These are phyloP conservation scores for Taphrina confusa DNA, from an alignment of 1,139 yeast genomes.

Conservation along the genomic window DNA sequence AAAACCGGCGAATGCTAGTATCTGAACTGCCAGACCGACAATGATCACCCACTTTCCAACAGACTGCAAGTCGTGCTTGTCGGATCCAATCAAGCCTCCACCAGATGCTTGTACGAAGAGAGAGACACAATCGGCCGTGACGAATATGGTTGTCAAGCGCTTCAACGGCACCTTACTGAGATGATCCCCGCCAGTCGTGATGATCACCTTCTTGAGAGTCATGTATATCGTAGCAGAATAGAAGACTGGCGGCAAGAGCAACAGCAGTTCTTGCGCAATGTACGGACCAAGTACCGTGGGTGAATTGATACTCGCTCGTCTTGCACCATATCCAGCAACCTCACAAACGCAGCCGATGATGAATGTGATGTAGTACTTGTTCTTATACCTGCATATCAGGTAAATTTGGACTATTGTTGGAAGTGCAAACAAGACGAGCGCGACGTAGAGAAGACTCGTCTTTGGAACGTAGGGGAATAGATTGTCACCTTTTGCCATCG, in stretches of 20 bases:
- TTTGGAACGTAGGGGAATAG: too few relatives aligned
- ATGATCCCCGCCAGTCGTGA: conserved; percentile 44
- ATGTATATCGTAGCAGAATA: conserved; percentile 54
- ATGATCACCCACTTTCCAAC: conserved; percentile 41
- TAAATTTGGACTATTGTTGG: too few relatives aligned
- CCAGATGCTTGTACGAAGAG: conserved; percentile 53
- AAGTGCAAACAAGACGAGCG: too few relatives aligned
- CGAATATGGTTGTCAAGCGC: conserved; percentile 50
- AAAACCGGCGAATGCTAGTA: conserved; percentile 49
- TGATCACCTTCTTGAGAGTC: conserved; percentile 50
- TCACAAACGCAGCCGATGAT: conserved; percentile 41
- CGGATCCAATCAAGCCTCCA: conserved; percentile 49
- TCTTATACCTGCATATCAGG: too few relatives aligned
- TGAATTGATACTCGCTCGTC: conserved; percentile 44
- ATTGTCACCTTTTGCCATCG: too few relatives aligned
- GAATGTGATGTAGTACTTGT: conserved; percentile 41
- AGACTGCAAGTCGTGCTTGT: not conserved
- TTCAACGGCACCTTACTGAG: conserved; percentile 46
- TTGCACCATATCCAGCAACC: conserved; percentile 48
- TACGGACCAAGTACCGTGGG: conserved; percentile 44
- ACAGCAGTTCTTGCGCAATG: conserved; percentile 48
- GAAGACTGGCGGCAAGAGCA: conserved; percentile 52
- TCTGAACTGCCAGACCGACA: conserved; percentile 47
- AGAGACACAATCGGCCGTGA: conserved; percentile 51
- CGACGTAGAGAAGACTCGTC: too few relatives aligned